phyloP scores from a whole-genome alignment of 2,329 filamentous ascomycete genomes.

The Xylaria hypoxylon region DNA sequence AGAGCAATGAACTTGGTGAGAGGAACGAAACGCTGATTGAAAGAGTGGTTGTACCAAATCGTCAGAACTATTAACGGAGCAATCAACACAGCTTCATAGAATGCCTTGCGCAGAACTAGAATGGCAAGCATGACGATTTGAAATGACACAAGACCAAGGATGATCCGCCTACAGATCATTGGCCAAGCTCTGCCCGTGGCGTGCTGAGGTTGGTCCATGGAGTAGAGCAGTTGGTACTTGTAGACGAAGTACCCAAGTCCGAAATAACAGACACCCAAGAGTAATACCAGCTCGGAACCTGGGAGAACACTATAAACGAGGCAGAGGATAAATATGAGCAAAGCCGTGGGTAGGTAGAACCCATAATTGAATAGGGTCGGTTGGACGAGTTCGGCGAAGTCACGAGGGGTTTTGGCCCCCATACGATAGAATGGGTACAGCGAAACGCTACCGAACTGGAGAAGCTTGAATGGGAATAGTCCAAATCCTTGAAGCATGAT shows the following conservation, averaged over 20 bases:
- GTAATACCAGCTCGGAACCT: constrained; percentile 81
- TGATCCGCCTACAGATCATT: constrained; percentile 93
- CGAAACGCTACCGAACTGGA: constrained; percentile 88
- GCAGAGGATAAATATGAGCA: constrained; percentile 94
- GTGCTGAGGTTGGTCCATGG: constrained; percentile 97
- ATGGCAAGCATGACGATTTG: constrained; percentile 92
- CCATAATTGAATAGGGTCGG: constrained; percentile 95
- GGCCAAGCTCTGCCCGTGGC: constrained; percentile 94
- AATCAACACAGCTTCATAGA: constrained; percentile 77
- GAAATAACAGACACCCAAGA: constrained; percentile 87
- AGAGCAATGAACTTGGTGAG: constrained; percentile 93
- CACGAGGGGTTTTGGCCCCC: constrained; percentile 86
- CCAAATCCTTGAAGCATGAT: constrained; percentile 95
- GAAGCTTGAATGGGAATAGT: constrained; percentile 88
- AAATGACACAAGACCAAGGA: constrained; percentile 88
- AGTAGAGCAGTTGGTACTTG: constrained; percentile 97
- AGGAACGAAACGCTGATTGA: constrained; percentile 82
- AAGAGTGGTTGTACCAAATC: constrained; percentile 90
- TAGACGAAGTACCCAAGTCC: constrained; percentile 86
- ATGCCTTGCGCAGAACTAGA: constrained; percentile 79
- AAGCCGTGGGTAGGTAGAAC: constrained; percentile 91
- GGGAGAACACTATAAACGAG: constrained; percentile 92
- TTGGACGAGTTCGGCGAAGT: constrained; percentile 83
- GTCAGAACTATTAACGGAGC: constrained; percentile 82
- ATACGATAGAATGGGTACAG: constrained; percentile 85